These are phyloP conservation scores for Gastrodia elata DNA, from an alignment of 106 monocot genomes.

Conservation along the genomic window DNA sequence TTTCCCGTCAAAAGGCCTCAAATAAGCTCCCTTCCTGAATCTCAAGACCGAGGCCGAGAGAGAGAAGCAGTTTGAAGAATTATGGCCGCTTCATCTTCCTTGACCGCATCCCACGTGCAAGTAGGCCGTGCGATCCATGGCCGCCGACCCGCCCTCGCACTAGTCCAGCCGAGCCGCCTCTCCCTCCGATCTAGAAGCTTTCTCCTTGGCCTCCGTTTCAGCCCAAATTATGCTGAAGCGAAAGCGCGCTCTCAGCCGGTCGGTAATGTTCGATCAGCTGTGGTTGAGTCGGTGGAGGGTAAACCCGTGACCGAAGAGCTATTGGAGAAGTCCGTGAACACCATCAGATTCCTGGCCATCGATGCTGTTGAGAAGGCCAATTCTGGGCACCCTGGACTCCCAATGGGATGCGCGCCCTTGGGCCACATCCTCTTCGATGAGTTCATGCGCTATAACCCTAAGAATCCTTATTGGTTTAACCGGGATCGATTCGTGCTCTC, in stretches of 20 bases:
- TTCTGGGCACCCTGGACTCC: slow-evolving; percentile 79
- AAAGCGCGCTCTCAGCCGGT: not conserved
- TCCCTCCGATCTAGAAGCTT: slow-evolving; percentile 12
- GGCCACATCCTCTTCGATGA: slow-evolving; percentile 76
- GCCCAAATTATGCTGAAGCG: not conserved
- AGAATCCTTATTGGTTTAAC: slow-evolving; percentile 86
- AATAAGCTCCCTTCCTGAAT: not conserved
- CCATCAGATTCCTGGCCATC: slow-evolving; percentile 68
- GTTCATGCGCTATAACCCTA: slow-evolving; percentile 72
- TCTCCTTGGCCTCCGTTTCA: not conserved
- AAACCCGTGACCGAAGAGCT: slow-evolving; percentile 27
- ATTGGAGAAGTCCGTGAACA: slow-evolving; percentile 72
- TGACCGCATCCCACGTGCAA: slow-evolving; percentile 25
- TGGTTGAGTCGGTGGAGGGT: slow-evolving; percentile 30
- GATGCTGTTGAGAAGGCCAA: slow-evolving; percentile 93
- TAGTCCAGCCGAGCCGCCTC: slow-evolving; percentile 10
- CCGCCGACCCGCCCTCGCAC: not conserved
- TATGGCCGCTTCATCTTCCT: slow-evolving; percentile 40
- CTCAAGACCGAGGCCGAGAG: not conserved
- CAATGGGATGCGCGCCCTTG: slow-evolving; percentile 85
- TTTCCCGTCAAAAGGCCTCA: not conserved
- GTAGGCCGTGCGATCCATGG: slow-evolving; percentile 24
- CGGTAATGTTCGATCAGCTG: slow-evolving; percentile 18
- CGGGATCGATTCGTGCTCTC: slow-evolving; percentile 77
- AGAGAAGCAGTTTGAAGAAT: not conserved